These are phyloP conservation scores for Penicillium paradoxum DNA, from an alignment of 495 filamentous ascomycete genomes.

Conservation along the genomic window DNA sequence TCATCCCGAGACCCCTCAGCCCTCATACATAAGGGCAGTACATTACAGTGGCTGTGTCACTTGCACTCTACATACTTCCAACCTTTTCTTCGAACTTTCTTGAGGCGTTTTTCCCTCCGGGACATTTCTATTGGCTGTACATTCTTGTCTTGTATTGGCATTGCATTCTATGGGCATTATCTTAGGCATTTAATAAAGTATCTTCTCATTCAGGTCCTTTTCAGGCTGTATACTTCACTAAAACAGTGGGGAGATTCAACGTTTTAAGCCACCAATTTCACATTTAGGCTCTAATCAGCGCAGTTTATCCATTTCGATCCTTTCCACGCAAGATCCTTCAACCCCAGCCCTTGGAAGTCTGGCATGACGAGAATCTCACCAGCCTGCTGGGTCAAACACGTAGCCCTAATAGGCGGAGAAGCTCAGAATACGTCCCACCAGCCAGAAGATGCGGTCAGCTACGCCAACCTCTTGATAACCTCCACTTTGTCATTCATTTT, in stretches of 20 bases:
- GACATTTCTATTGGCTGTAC: conserved; percentile 1
- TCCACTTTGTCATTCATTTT: conserved; percentile 6
- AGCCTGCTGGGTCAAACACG: background rate
- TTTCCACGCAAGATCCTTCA: background rate
- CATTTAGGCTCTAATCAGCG: conserved; percentile 1
- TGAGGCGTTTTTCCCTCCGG: conserved; percentile 1
- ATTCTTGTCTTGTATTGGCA: conserved; percentile 22
- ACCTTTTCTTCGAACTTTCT: background rate
- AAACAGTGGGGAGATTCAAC: background rate
- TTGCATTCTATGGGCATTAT: conserved; percentile 23
- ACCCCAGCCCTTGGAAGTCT: background rate
- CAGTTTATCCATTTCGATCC: conserved; percentile 4
- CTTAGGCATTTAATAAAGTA: conserved; percentile 15
- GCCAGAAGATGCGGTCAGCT: background rate
- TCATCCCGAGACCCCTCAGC: background rate
- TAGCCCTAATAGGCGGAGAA: conserved; percentile 22
- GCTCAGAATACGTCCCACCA: background rate
- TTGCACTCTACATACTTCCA: conserved; percentile 16
- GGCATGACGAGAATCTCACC: background rate
- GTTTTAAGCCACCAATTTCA: background rate
- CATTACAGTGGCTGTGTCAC: conserved; percentile 25
- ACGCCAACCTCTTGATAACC: background rate
- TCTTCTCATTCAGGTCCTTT: background rate
- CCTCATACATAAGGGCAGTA: background rate
- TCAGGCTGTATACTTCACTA: background rate